Base-by-base conservation (phyloP, 163 green algal genomes). In the Scenedesmus sp. region DNA sequence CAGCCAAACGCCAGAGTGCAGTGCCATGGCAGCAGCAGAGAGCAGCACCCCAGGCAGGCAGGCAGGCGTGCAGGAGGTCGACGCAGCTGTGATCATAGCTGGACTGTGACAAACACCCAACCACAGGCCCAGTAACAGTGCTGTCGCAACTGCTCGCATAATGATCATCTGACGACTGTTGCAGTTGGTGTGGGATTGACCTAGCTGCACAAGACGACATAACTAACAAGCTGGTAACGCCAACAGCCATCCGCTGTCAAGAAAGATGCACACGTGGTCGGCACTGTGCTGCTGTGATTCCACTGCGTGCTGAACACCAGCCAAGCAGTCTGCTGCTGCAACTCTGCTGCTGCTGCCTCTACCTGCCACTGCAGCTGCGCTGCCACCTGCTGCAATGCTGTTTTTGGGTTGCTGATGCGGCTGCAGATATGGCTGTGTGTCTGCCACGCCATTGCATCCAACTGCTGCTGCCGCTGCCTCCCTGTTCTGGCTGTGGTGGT, bases 341-440 rank as follows among this genome's bases (percentile, higher is more conserved):
- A 59, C 33, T 83, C 20, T n/a, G 59, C 51, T 89, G 20, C 61
- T 83, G 49, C 49, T 88, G 83, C 65, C 9, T n/a, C n/a, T 33
- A 76, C 26, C 46, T 49, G 44, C 4, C 80, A 59, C 80, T 49
- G 37, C 46, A 30, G 43, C n/a, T 42, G n/a, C n/a, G n/a, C n/a
- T n/a, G n/a, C n/a, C n/a, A n/a, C n/a, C 76, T 51, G 37, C 10
- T 56, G 78, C 13, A 15, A 61, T 37, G 4, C 33, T 73, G 5
- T 30, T 12, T 9, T 35, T 51, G 5, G 78, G 51, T 51, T 20
- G 5, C 0, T 35, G 30, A 20, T 51, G 10, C n/a, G 35, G 15
- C 6, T 46, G 73, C 73, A n/a, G 37, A 35, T 33, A n/a, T n/a
- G 73, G 15, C 73, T 33, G 73, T 18, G 26, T 53, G 37, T 37